Base-by-base conservation (phyloP, 1,139 yeast genomes). In the Geotrichum klebahnii region DNA sequence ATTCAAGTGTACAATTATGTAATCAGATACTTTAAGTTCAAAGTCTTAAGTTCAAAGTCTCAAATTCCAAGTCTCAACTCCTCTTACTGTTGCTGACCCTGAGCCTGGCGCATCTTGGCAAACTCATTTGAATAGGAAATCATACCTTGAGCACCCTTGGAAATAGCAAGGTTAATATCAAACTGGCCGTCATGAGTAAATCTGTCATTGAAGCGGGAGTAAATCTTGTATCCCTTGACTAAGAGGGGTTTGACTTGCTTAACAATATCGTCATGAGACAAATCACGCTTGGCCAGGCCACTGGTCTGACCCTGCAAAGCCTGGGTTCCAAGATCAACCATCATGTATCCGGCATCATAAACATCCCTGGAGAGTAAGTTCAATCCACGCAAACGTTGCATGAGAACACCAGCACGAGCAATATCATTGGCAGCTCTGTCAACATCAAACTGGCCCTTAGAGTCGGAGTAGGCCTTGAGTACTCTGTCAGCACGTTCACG, bases 361-460 rank as follows among this genome's bases (percentile, higher is more conserved):
- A 29, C 37, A 31, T 33, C 24, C 31, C 31, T 20, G 20, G 10
- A 9, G 12, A 31, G 46, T 10, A 24, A 10, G 20, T 28, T 10
- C 24, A 8, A 10, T 12, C 36, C 39, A 20, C 34, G 39, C 14
- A 28, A 23, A 23, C 44, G 44, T 24, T 46, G 37, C 14, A 35
- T 37, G 6, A 40, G n/a, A 5, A 17, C n/a, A 22, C 33, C 24
- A 14, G 39, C 33, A 23, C 41, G 29, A 19, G 31, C 36, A 33
- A 29, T n/a, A 28, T 46, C 50, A 12, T 9, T 28, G 32, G 50
- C 38, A 20, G 50, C 50, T 8, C 36, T 12, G 17, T 24, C 17
- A 19, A 41, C 33, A 37, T 46, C 46, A 34, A 46, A 40, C 31
- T 40, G 39, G 41, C 44, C 44, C 12, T 17, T n/a, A 14, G 46